These are phyloP conservation scores for Entonaema liquescens DNA, from an alignment of 495 filamentous ascomycete species.

Conservation along the genomic window DNA sequence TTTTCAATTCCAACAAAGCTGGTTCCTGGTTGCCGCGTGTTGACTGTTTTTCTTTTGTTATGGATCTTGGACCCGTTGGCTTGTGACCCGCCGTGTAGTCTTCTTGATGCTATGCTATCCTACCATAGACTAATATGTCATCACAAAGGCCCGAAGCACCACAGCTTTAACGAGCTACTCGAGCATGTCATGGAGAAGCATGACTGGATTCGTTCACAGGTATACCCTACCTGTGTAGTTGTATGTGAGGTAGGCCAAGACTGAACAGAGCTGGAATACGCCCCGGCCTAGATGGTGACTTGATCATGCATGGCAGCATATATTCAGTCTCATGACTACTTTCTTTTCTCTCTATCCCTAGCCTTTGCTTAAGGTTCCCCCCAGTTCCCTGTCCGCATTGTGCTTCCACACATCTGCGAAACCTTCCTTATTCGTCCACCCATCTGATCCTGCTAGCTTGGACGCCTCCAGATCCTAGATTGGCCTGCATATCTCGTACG, in stretches of 20 bases:
- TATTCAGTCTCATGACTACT: slow-evolving; percentile 36
- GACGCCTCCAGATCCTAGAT: slow-evolving; percentile 30
- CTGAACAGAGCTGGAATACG: slow-evolving; percentile 20
- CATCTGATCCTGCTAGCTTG: slow-evolving; percentile 41
- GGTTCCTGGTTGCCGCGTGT: slow-evolving; percentile 29
- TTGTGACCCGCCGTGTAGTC: slow-evolving; percentile 25
- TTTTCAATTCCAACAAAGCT: slow-evolving; percentile 33
- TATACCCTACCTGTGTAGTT: slow-evolving; percentile 9
- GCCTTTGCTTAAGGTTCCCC: slow-evolving; percentile 25
- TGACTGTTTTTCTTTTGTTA: slow-evolving; percentile 23
- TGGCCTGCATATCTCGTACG: slow-evolving; percentile 31
- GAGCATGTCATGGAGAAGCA: not conserved
- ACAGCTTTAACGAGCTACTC: slow-evolving; percentile 21
- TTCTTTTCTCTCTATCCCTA: slow-evolving; percentile 37
- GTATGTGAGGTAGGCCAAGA: slow-evolving; percentile 39
- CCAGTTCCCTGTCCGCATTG: slow-evolving; percentile 40
- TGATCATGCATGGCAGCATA: slow-evolving; percentile 36
- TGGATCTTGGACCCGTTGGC: slow-evolving; percentile 25
- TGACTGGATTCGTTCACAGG: slow-evolving; percentile 5
- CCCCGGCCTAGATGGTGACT: slow-evolving; percentile 22
- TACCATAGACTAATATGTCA: slow-evolving; percentile 32
- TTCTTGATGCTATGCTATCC: slow-evolving; percentile 8
- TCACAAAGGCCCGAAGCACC: slow-evolving; percentile 25
- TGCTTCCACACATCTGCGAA: slow-evolving; percentile 38
- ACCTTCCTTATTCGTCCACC: slow-evolving; percentile 48